A percentile compares a stretch with the other conserved stretches of the same genome.
phyloP scores from a whole-genome alignment of 2,329 filamentous ascomycete species.

The Lasiodiplodia gonubiensis region DNA sequence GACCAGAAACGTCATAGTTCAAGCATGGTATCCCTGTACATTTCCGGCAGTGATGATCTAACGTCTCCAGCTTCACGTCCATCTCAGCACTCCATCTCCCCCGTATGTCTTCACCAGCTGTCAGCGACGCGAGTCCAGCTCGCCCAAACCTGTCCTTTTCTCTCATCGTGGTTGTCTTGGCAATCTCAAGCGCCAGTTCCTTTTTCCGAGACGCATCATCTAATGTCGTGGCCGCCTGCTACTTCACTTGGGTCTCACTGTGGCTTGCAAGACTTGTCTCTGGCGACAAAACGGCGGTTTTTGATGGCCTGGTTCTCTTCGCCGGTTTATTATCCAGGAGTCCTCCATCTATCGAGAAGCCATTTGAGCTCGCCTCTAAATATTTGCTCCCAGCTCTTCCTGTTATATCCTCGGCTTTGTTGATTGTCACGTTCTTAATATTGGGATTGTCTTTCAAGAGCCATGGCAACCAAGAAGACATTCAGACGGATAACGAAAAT shows the following conservation, averaged over 20 bases:
- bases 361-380: background rate
- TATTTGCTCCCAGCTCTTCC: background rate
- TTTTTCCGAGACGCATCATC: background rate
- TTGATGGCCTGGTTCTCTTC: background rate
- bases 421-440: background rate
- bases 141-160: background rate
- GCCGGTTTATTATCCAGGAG: background rate
- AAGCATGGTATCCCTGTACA: slow-evolving; percentile 19
- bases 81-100: slow-evolving; percentile 3
- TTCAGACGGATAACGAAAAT: background rate
- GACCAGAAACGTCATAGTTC: background rate
- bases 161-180: background rate
- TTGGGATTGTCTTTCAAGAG: background rate
- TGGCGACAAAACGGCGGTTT: background rate
- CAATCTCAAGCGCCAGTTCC: too few relatives aligned
- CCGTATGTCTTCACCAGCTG: slow-evolving; percentile 21
- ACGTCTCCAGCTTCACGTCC: slow-evolving; percentile 6
- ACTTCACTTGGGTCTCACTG: background rate
- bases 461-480: background rate
- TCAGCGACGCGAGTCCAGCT: background rate
- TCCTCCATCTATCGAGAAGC: background rate
- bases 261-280: background rate
- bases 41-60: slow-evolving; percentile 22
- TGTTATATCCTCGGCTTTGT: background rate
- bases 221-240: slow-evolving; percentile 17